Conservation (phyloP, 2,329 filamentous ascomycete species). For the Parascedosporium putredinis region DNA sequence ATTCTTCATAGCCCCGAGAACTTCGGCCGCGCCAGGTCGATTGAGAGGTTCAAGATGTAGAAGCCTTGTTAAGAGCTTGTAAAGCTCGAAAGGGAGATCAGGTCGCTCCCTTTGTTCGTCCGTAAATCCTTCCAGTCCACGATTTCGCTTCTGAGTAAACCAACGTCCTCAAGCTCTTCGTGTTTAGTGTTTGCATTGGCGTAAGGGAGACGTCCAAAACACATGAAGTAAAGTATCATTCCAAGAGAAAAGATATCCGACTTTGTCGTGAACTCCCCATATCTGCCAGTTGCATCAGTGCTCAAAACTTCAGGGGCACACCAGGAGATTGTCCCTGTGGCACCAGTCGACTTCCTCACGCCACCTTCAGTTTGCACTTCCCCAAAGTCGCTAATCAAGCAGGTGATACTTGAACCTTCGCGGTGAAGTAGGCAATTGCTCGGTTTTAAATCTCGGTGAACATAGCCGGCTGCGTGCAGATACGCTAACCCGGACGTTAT, state of each 20-base stretch:
- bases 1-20: conserved; percentile 65
- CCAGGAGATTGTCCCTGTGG: conserved; percentile 94
- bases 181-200: conserved; percentile 71
- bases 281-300: conserved; percentile 56
- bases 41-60: conserved; percentile 67
- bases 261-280: conserved; percentile 91
- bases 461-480: conserved; percentile 82
- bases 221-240: conserved; percentile 98
- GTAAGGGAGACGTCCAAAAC: conserved; percentile 84
- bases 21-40: conserved; percentile 76
- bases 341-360: conserved; percentile 77
- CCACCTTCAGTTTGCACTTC: conserved; percentile 83
- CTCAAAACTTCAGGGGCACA: conserved; percentile 89
- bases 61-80: conserved; percentile 70
- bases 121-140: conserved; percentile 74
- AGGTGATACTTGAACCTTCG: conserved; percentile 59
- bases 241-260: conserved; percentile 97
- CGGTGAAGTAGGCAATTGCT: conserved; percentile 87
- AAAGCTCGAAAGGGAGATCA: conserved; percentile 78
- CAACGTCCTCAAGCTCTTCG: conserved; percentile 86
- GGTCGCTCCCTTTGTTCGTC: conserved; percentile 63
- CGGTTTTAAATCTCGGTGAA: conserved; percentile 91
- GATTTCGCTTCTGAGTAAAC: conserved; percentile 77
- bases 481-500: conserved; percentile 88
- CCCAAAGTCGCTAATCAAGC: conserved; percentile 94